Evolutionary conservation across 805 yeast species (phyloP).

Genomic region (Saturnispora silvae): DNA sequence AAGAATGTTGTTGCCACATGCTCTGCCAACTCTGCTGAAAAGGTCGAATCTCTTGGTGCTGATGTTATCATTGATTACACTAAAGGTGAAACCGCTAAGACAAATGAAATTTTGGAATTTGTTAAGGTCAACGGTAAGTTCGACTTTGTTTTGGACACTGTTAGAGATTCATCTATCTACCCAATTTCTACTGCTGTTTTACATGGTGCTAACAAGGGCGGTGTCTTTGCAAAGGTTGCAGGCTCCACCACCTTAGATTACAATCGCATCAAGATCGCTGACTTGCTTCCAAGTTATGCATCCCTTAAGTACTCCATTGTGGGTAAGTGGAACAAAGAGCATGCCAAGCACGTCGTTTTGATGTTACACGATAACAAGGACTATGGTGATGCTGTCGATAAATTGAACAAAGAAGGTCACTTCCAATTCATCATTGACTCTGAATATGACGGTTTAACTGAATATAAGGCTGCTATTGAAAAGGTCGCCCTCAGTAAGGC

Average conservation of each 20-base stretch:
- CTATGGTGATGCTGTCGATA: conserved; percentile 26
- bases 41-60: conserved; percentile 36
- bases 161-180: conserved; percentile 43
- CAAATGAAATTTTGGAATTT: conserved; percentile 27
- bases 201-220: conserved; percentile 35
- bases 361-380: conserved; percentile 8
- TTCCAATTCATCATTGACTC: conserved; percentile 44
- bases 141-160: conserved; percentile 56
- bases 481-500: conserved; percentile 37
- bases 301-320: conserved; percentile 9
- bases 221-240: conserved; percentile 40
- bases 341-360: conserved; percentile 7
- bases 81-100: conserved; percentile 27
- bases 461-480: conserved; percentile 41
- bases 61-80: conserved; percentile 49
- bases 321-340: conserved; percentile 13
- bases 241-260: conserved; percentile 44
- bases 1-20: conserved; percentile 42
- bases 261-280: conserved; percentile 15
- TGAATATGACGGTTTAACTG: conserved; percentile 33
- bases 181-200: conserved; percentile 29
- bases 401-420: conserved; percentile 35
- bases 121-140: conserved; percentile 35
- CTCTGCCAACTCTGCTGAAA: conserved; percentile 29
- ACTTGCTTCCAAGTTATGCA: conserved; percentile 18